A percentile compares a stretch with the other conserved stretches of the same genome.
Evolutionary conservation across 805 yeast species (phyloP).

Genomic region (Danielia reshetovae): DNA sequence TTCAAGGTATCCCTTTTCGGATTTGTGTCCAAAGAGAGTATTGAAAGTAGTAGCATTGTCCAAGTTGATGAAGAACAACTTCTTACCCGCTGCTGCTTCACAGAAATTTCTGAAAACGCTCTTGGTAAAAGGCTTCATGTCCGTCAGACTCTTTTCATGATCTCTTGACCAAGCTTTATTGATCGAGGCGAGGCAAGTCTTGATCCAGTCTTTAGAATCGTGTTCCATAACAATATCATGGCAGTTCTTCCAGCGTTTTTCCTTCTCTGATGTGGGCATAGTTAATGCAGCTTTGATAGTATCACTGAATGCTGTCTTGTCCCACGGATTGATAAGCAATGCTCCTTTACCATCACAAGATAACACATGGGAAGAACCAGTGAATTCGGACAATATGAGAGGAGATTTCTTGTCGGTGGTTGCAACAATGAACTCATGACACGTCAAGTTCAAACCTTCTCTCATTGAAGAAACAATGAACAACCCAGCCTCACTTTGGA

Average conservation of each 20-base stretch:
- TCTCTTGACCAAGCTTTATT: slow-evolving; percentile 37
- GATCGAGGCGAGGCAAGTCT: slow-evolving; percentile 50
- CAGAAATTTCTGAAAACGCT: slow-evolving; percentile 32
- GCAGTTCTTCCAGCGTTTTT: slow-evolving; percentile 58
- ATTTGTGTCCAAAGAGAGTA: slow-evolving; percentile 8
- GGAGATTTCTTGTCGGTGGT: slow-evolving; percentile 72
- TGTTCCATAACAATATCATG: slow-evolving; percentile 55
- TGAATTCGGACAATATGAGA: slow-evolving; percentile 82
- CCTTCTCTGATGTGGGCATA: slow-evolving; percentile 58
- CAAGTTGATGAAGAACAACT: slow-evolving; percentile 50
- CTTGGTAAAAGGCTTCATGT: slow-evolving; percentile 28
- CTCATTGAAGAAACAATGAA: slow-evolving; percentile 89
- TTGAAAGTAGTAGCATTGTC: slow-evolving; percentile 39
- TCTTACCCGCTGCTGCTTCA: slow-evolving; percentile 24
- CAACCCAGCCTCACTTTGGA: slow-evolving; percentile 78
- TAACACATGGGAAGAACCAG: slow-evolving; percentile 86
- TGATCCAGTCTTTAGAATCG: slow-evolving; percentile 77
- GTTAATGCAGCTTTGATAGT: slow-evolving; percentile 61
- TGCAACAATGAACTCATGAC: slow-evolving; percentile 88
- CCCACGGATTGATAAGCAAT: slow-evolving; percentile 88
- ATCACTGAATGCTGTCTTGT: slow-evolving; percentile 60
- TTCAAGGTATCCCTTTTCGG: slow-evolving; percentile 8
- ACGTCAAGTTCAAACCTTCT: slow-evolving; percentile 95
- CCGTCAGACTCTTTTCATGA: slow-evolving; percentile 22
- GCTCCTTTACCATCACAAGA: slow-evolving; percentile 55